Base-by-base conservation (phyloP, 345 rosid species). In the Salix viminalis region DNA sequence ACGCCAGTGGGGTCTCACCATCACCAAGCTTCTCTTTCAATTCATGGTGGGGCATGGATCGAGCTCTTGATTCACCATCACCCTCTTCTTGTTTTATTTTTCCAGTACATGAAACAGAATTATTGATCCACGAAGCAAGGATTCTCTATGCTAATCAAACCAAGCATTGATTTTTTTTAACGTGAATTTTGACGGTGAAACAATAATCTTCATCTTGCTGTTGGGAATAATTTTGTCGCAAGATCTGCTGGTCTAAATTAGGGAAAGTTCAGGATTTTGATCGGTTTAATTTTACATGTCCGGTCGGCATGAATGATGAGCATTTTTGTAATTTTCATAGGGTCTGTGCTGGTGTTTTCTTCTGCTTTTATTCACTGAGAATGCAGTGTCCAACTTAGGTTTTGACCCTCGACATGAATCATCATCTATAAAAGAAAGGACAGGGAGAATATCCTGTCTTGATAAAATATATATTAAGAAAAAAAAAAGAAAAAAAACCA, bases 1-100 rank as follows among this genome's bases (percentile, higher is more conserved):
- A 77, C 65, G 69, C 34, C 21, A 41, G 37, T 83, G 86, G 83
- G 84, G 28, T 41, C 84, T 76, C 70, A 71, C 79, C 72, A 2
- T 37, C 64, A 34, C 71, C 44, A n/a, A n/a, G 18, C 36, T 44
- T 32, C 24, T 24, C 74, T 74, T 75, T 11, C 71, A 77, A 75
- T 73, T 81, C 41, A 39, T 21, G 70, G 85, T 77, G 75, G 88
- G 81, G 56, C 7, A 71, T 12, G 30, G 28, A 24, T 24, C 26
- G 26, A 67, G 67, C 71, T 75, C 79, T 36, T 70, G 72, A 76
- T 78, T 50, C 61, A n/a, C n/a, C n/a, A n/a, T n/a, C n/a, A n/a
- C 34, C 13, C 58, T 3, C 21, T 2, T 24, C 41, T 36, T 9
- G 15, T 24, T 14, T 26, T 39, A n/a, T 7, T 1, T 64, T 26